Evolutionary conservation across 73 alveolate species (phyloP).

Genomic region (Halteria grandinella): DNA sequence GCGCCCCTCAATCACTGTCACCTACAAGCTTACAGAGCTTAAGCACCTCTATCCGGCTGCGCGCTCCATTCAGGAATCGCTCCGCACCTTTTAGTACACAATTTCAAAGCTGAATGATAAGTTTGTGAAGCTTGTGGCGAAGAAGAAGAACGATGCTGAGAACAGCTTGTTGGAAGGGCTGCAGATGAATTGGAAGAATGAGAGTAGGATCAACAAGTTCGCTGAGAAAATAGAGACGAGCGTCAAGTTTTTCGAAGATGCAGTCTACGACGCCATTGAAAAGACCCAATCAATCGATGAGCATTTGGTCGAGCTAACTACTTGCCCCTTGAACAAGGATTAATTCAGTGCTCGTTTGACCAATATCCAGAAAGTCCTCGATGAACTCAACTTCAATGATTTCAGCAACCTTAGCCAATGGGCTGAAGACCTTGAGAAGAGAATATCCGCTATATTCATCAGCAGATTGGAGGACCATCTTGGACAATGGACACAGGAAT

Average conservation of each 20-base stretch:
- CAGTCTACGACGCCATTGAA: slow-evolving; percentile 79
- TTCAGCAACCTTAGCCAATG: slow-evolving; percentile 90
- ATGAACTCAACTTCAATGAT: slow-evolving; percentile 84
- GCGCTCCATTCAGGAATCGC: slow-evolving; percentile 84
- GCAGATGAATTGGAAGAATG: slow-evolving; percentile 81
- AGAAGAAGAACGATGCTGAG: slow-evolving; percentile 81
- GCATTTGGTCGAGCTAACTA: slow-evolving; percentile 56
- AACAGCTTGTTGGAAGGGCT: slow-evolving; percentile 71
- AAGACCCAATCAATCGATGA: slow-evolving; percentile 77
- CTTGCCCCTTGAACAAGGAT: slow-evolving; percentile 34
- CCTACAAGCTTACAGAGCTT: slow-evolving; percentile 75
- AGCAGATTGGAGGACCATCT: slow-evolving; percentile 80
- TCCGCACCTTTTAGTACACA: slow-evolving; percentile 86
- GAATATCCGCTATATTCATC: slow-evolving; percentile 82
- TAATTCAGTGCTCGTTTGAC: slow-evolving; percentile 47
- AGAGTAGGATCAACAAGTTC: slow-evolving; percentile 77
- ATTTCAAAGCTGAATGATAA: slow-evolving; percentile 77
- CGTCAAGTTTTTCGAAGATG: slow-evolving; percentile 88
- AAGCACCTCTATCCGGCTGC: slow-evolving; percentile 86
- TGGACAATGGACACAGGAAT: slow-evolving; percentile 85
- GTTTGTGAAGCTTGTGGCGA: slow-evolving; percentile 85
- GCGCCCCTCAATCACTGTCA: slow-evolving; percentile 57
- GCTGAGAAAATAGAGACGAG: slow-evolving; percentile 76
- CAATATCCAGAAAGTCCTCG: slow-evolving; percentile 83
- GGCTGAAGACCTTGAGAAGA: slow-evolving; percentile 88